phyloP scores from a whole-genome alignment of 495 filamentous ascomycete species.

The Immersiella caudata region DNA sequence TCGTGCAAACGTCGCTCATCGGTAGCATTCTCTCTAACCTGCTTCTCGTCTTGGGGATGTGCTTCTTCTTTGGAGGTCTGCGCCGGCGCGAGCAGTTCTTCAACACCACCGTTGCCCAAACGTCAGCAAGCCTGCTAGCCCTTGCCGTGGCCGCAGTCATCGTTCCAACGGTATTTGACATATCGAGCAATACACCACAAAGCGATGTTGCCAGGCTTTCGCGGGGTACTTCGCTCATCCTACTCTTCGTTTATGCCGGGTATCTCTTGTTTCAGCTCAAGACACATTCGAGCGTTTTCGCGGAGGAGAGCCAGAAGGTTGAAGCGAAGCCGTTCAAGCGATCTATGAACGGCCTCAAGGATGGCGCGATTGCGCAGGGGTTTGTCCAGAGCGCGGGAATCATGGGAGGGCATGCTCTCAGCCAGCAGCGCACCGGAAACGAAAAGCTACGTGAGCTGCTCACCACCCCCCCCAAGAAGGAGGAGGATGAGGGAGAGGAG shows the following conservation, averaged over 20 bases:
- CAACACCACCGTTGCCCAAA: slow-evolving; percentile 93
- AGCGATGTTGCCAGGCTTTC: slow-evolving; percentile 60
- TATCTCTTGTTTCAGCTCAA: slow-evolving; percentile 84
- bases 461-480: slow-evolving; percentile 3
- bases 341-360: slow-evolving; percentile 36
- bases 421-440: slow-evolving; percentile 34
- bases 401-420: slow-evolving; percentile 43
- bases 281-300: slow-evolving; percentile 75
- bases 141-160: slow-evolving; percentile 80
- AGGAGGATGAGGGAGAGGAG: slow-evolving; percentile 9
- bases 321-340: slow-evolving; percentile 51
- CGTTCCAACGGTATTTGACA: slow-evolving; percentile 83
- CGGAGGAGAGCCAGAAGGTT: slow-evolving; percentile 70
- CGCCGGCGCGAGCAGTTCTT: slow-evolving; percentile 82
- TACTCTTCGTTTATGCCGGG: slow-evolving; percentile 73
- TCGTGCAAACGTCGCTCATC: slow-evolving; percentile 91
- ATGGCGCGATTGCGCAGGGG: slow-evolving; percentile 62
- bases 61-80: slow-evolving; percentile 86
- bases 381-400: slow-evolving; percentile 62
- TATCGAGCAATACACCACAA: slow-evolving; percentile 37
- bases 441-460: slow-evolving; percentile 38
- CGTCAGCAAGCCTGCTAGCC: slow-evolving; percentile 78
- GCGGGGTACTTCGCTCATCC: slow-evolving; percentile 72
- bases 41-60: slow-evolving; percentile 89
- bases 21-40: slow-evolving; percentile 91